A percentile compares a stretch with the other conserved stretches of the same genome.
Evolutionary conservation across 345 rosid species (phyloP).

Genomic region (Syzygium aromaticum): DNA sequence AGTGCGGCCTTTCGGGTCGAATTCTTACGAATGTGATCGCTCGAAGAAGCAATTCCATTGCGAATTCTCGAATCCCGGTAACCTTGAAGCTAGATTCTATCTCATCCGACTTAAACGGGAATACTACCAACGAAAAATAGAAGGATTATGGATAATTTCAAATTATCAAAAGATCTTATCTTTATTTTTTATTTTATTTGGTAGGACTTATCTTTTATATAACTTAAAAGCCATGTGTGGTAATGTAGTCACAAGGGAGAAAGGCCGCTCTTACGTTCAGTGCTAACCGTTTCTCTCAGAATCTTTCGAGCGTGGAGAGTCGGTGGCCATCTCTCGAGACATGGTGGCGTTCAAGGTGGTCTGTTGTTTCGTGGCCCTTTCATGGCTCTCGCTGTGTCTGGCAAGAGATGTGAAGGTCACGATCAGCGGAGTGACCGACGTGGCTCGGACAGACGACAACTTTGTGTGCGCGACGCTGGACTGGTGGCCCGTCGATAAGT

Average conservation of each 20-base stretch:
- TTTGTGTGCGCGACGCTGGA: constrained; percentile 57
- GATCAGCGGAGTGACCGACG: constrained; percentile 23
- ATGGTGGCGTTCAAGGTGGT: not conserved
- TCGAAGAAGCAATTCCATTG: too few relatives aligned
- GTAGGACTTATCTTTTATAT: not conserved
- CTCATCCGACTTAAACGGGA: not conserved
- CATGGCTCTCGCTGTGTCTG: not conserved
- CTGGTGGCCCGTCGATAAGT: constrained; percentile 55
- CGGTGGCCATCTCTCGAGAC: not conserved
- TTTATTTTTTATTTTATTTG: not conserved
- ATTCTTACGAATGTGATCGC: not conserved
- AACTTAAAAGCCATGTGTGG: not conserved
- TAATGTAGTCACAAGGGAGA: not conserved
- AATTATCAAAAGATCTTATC: not conserved
- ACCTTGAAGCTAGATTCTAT: not conserved
- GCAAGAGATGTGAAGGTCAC: constrained; percentile 21
- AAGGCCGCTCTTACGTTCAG: not conserved
- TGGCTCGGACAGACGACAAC: constrained; percentile 34
- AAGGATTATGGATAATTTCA: not conserved
- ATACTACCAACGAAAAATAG: not conserved
- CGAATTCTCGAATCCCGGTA: too few relatives aligned
- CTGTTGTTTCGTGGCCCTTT: not conserved
- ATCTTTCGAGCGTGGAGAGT: not conserved
- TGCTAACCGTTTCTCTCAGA: not conserved
- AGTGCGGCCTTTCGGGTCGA: not conserved